These are phyloP conservation scores for Cytospora mali DNA, from an alignment of 2,329 filamentous ascomycete species.

Conservation along the genomic window DNA sequence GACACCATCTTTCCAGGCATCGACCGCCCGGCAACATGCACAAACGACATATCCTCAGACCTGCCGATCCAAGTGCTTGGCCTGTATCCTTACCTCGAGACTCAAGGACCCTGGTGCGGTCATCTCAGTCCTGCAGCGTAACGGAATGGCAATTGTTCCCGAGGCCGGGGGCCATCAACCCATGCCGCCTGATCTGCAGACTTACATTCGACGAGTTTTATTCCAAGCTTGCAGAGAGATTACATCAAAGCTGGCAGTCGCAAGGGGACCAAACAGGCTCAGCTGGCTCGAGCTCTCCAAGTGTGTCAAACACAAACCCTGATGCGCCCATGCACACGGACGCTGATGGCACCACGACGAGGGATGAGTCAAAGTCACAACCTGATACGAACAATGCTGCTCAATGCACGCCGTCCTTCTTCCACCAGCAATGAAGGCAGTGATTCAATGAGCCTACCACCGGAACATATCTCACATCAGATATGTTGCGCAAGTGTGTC, in stretches of 20 bases:
- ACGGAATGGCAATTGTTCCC: not conserved
- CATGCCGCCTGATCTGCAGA: not conserved
- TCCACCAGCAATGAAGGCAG: not conserved
- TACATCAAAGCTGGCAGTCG: not conserved
- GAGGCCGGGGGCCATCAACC: not conserved
- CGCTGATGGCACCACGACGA: not conserved
- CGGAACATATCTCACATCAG: not conserved
- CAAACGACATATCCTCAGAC: conserved; percentile 1
- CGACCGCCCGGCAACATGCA: not conserved
- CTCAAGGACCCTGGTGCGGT: not conserved
- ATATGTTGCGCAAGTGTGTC: not conserved
- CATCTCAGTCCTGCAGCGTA: not conserved
- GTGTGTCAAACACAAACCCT: not conserved
- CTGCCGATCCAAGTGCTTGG: conserved; percentile 2
- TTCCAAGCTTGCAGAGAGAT: not conserved
- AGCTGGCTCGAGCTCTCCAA: not conserved
- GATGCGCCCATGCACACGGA: not conserved
- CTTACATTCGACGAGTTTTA: not conserved
- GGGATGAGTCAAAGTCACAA: not conserved
- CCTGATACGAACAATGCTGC: not conserved
- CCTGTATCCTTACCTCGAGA: not conserved
- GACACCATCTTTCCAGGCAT: conserved; percentile 4
- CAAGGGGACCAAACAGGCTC: not conserved
- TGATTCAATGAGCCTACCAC: not conserved
- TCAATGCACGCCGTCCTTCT: not conserved